A percentile compares a stretch with the other conserved stretches of the same genome.
Conservation (phyloP, 768 basidiomycete genomes). For the Tricholoma furcatifolium region DNA sequence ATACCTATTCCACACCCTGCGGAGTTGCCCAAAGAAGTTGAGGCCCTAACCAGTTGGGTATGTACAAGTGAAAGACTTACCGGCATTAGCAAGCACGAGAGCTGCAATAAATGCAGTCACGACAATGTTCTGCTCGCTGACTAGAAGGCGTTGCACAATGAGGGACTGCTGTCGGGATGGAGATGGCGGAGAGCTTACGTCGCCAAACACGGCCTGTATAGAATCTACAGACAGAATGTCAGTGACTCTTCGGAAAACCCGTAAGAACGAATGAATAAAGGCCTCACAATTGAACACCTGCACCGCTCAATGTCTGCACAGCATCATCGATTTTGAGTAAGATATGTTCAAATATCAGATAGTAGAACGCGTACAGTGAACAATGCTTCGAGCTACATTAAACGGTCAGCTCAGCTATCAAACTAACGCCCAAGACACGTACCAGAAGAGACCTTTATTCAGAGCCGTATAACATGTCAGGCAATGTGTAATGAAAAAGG, state of each 20-base stretch:
- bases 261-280: background rate
- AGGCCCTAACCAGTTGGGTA: background rate
- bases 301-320: conserved; percentile 1
- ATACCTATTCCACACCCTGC: conserved; percentile 4
- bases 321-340: background rate
- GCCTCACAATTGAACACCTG: conserved; percentile 3
- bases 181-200: background rate
- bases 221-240: background rate
- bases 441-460: conserved; percentile 8
- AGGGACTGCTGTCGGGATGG: background rate
- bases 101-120: conserved; percentile 1
- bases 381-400: conserved; percentile 4
- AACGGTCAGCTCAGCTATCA: background rate
- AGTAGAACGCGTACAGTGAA: conserved; percentile 2
- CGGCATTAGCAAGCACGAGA: conserved; percentile 5
- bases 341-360: background rate
- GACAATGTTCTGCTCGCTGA: conserved; percentile 8
- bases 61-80: background rate
- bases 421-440: background rate
- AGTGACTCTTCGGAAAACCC: background rate
- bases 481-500: background rate
- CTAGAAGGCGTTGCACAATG: background rate
- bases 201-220: conserved; percentile 6
- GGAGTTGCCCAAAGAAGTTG: background rate
- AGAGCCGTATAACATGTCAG: background rate